Evolutionary conservation across 2,329 filamentous ascomycete species (phyloP).

Genomic region (Phialemoniopsis sp.): DNA sequence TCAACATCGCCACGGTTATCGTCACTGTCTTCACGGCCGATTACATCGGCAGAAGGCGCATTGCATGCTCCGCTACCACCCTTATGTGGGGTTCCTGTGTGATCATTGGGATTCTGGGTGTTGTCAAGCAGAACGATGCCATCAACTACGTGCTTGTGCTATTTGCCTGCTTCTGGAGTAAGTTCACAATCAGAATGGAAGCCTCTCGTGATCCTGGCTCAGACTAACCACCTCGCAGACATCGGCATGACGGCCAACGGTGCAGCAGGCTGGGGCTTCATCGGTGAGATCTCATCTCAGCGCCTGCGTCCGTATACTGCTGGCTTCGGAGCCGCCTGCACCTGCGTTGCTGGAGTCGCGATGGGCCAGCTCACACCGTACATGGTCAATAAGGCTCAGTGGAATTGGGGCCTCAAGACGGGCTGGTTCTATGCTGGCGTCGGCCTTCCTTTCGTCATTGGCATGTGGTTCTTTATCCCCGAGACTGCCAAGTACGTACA

Average conservation of each 20-base stretch:
- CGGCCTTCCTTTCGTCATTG: constrained; percentile 1
- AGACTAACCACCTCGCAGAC: not conserved
- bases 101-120: constrained; percentile 13
- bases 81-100: constrained; percentile 10
- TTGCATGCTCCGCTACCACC: constrained; percentile 7
- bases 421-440: constrained; percentile 22
- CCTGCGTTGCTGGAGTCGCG: constrained; percentile 15
- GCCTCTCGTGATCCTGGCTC: too few species aligned
- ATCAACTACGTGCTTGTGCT: constrained; percentile 12
- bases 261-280: constrained; percentile 21
- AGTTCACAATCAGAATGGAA: too few species aligned
- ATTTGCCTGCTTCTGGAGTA: constrained; percentile 16
- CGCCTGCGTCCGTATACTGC: constrained; percentile 25
- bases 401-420: constrained; percentile 24
- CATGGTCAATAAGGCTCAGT: constrained; percentile 24
- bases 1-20: constrained; percentile 10
- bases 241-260: constrained; percentile 16
- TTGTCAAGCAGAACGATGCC: constrained; percentile 8
- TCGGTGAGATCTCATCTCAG: constrained; percentile 28
- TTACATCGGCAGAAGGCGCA: constrained; percentile 10
- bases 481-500: too few species aligned
- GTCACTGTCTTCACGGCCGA: constrained; percentile 11
- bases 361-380: constrained; percentile 21
- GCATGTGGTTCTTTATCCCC: constrained; percentile 6
- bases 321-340: constrained; percentile 20